A percentile compares a stretch with the other conserved stretches of the same genome.
Evolutionary conservation across 345 rosid species (phyloP).

Genomic region (Gossypium australe): DNA sequence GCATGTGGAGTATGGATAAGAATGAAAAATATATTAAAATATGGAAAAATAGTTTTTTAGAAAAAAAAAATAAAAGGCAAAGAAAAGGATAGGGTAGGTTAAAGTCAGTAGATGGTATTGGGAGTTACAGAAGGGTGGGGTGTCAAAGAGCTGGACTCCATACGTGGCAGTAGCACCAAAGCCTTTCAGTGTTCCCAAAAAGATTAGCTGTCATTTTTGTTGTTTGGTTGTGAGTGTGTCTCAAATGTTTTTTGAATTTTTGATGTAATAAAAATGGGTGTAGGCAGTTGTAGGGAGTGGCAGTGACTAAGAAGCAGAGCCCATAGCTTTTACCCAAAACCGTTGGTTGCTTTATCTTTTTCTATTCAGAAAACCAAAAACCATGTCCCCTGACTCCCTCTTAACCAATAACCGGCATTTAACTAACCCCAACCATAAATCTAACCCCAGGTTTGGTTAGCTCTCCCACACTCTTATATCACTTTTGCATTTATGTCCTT

Average conservation of each 20-base stretch:
- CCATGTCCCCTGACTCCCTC: neutral
- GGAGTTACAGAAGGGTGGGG: neutral
- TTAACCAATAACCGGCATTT: neutral
- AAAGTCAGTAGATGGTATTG: neutral
- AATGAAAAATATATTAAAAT: neutral
- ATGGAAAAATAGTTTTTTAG: neutral
- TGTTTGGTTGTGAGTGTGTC: neutral
- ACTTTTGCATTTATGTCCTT: neutral
- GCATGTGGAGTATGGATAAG: neutral
- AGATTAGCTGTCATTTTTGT: neutral
- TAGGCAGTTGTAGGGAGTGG: neutral
- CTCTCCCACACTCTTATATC: neutral
- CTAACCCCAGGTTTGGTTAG: slow-evolving; percentile 9
- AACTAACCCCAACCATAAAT: slow-evolving; percentile 8
- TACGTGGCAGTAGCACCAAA: neutral
- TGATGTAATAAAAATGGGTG: neutral
- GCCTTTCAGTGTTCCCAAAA: neutral
- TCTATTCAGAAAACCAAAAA: neutral
- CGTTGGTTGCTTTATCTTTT: slow-evolving; percentile 14
- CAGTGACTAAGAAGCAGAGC: neutral
- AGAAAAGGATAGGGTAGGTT: neutral
- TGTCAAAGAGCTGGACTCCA: slow-evolving; percentile 9
- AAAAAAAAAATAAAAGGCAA: neutral
- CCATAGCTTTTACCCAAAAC: slow-evolving; percentile 33
- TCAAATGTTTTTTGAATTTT: too few species aligned